A percentile compares a stretch with the other conserved stretches of the same genome.
phyloP scores from a whole-genome alignment of 352 stramenopile genomes.

The Peronospora belbahrii region DNA sequence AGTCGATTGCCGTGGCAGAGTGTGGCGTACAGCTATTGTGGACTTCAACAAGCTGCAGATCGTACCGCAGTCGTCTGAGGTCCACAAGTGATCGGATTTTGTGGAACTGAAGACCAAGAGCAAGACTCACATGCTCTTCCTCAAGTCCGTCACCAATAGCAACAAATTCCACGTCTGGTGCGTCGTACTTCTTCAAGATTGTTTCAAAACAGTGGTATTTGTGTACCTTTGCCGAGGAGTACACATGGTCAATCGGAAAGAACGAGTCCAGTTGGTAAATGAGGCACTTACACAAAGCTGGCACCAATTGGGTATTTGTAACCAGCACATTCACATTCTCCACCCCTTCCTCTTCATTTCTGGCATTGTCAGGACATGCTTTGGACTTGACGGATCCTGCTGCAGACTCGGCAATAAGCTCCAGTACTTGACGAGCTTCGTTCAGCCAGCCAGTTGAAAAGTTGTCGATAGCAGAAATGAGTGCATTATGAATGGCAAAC shows the following conservation, averaged over 20 bases:
- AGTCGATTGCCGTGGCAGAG: constrained; percentile 1
- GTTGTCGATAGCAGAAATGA: constrained; percentile 60
- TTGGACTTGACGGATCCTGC: not conserved
- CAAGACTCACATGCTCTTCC: constrained; percentile 66
- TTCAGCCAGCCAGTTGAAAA: constrained; percentile 65
- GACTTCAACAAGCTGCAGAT: constrained; percentile 39
- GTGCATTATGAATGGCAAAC: constrained; percentile 58
- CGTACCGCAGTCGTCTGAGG: constrained; percentile 49
- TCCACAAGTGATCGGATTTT: constrained; percentile 64
- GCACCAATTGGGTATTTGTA: constrained; percentile 75
- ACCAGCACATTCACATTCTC: constrained; percentile 73
- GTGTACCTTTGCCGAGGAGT: constrained; percentile 71
- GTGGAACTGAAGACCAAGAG: constrained; percentile 63
- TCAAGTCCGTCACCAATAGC: constrained; percentile 71
- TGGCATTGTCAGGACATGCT: not conserved
- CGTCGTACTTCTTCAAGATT: constrained; percentile 52
- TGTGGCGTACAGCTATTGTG: constrained; percentile 7
- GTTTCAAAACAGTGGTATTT: constrained; percentile 74
- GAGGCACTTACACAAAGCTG: constrained; percentile 75
- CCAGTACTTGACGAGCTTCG: constrained; percentile 51
- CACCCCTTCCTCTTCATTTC: constrained; percentile 21
- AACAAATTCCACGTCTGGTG: constrained; percentile 50
- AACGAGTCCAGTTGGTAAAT: constrained; percentile 73
- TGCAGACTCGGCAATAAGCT: constrained; percentile 30
- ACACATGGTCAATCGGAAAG: constrained; percentile 69